phyloP scores from a whole-genome alignment of 2,329 filamentous ascomycete species.

The Verticillium alfalfae region DNA sequence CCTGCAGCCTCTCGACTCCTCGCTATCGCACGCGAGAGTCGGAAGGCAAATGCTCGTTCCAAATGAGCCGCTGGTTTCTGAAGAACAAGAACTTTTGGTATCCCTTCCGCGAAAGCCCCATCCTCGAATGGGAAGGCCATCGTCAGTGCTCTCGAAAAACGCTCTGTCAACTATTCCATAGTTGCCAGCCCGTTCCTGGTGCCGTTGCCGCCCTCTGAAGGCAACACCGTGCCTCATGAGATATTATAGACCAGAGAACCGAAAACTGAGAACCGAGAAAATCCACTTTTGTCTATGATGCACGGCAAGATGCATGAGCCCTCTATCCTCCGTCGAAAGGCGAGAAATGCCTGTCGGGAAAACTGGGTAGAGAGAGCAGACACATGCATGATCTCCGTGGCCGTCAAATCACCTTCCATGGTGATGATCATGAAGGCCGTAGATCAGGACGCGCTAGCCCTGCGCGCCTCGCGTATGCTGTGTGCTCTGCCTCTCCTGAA shows the following conservation, averaged over 20 bases:
- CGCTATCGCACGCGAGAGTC: slow-evolving; percentile 9
- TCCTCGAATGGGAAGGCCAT: slow-evolving; percentile 26
- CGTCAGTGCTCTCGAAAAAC: slow-evolving; percentile 27
- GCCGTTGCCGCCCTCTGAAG: slow-evolving; percentile 19
- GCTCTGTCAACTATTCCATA: slow-evolving; percentile 13
- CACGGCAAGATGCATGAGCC: slow-evolving; percentile 28
- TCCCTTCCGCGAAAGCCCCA: slow-evolving; percentile 23
- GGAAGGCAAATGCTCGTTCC: slow-evolving; percentile 10
- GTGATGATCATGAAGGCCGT: neutral
- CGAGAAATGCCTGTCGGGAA: slow-evolving; percentile 26
- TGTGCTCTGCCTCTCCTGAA: slow-evolving; percentile 17
- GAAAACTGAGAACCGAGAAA: slow-evolving; percentile 39
- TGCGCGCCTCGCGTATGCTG: slow-evolving; percentile 4
- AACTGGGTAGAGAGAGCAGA: slow-evolving; percentile 26
- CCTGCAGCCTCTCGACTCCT: slow-evolving; percentile 22
- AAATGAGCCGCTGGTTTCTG: slow-evolving; percentile 12
- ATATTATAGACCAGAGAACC: slow-evolving; percentile 36
- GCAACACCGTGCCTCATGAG: slow-evolving; percentile 18
- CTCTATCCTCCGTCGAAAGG: slow-evolving; percentile 26
- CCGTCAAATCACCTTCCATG: slow-evolving; percentile 10
- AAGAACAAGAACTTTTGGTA: slow-evolving; percentile 20
- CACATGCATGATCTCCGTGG: slow-evolving; percentile 22
- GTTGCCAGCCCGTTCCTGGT: slow-evolving; percentile 14
- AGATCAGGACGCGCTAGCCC: slow-evolving; percentile 1
- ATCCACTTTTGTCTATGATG: slow-evolving; percentile 61